Evolutionary conservation across 495 filamentous ascomycete species (phyloP), one percentile per base, ranked within the genome.

Genomic region (Mytilinidion resinicola): DNA sequence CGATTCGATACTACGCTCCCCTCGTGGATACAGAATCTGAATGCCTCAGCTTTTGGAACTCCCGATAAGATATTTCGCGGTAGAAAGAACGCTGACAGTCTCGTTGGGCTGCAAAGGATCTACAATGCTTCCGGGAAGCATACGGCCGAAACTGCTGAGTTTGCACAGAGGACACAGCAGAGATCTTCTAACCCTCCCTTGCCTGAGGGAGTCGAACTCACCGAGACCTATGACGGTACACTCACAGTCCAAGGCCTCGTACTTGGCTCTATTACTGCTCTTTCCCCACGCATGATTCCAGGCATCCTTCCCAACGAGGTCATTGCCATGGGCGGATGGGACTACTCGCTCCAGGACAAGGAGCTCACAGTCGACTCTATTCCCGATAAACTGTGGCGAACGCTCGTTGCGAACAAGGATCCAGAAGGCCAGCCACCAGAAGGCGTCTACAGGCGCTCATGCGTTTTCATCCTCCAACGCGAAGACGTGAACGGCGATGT

Each of bases 341-440:
- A 19, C 17, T 39, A 39, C 14, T 39, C 37, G 9, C 37, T 39
- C 37, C 8, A 15, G 17, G 44, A 48, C 8, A 10, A 48, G 8
- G n/a, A 15, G 9, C 44, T 48, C 14, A 14, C 37, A 8, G 14
- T 39, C 8, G 44, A 48, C 44, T 9, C 8, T 8, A 15, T 48
- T 10, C 44, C 44, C 9, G 44, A 48, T 48, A 48, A 48, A 19
- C 44, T 48, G 17, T 48, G 44, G 44, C 44, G 44, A 9, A 48
- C 44, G 17, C 17, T 48, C 8, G 44, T 48, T 19, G 44, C 9
- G 10, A 9, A 19, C 17, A 9, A 15, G 17, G 44, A 48, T 25
- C 44, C 17, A 8, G 20, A 48, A 48, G 44, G 44, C 10, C n/a
- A 48, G 8, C 14, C 8, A 10, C 44, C 44, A 9, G 9, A 8